phyloP scores from a whole-genome alignment of 1,139 yeast genomes.

The Blastobotrys aristatus region DNA sequence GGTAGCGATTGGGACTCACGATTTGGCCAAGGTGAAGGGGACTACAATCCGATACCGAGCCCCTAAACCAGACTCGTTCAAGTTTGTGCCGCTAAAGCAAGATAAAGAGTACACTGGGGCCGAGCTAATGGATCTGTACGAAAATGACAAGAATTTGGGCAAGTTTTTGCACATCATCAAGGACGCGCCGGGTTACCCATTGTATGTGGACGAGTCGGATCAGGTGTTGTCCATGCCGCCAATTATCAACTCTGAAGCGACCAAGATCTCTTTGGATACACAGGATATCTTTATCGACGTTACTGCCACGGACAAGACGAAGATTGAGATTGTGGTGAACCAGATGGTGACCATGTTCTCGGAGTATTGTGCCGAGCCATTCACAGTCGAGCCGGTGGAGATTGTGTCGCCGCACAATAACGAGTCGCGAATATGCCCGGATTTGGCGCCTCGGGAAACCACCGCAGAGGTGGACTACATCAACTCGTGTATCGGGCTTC shows the following conservation, averaged over 20 bases:
- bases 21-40: conserved; percentile 71
- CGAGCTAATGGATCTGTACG: conserved; percentile 83
- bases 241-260: conserved; percentile 86
- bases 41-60: conserved; percentile 85
- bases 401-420: conserved; percentile 79
- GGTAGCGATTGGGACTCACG: conserved; percentile 98
- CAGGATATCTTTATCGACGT: conserved; percentile 87
- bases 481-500: conserved; percentile 85
- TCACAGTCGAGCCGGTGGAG: conserved; percentile 79
- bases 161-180: conserved; percentile 83
- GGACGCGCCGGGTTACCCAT: conserved; percentile 88
- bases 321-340: conserved; percentile 84
- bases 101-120: conserved; percentile 68
- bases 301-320: conserved; percentile 93
- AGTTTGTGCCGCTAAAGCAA: conserved; percentile 77
- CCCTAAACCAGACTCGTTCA: conserved; percentile 69
- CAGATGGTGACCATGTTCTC: conserved; percentile 96
- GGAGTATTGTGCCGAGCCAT: conserved; percentile 60
- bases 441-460: conserved; percentile 59
- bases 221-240: conserved; percentile 94
- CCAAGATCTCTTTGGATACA: conserved; percentile 82
- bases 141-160: conserved; percentile 82
- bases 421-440: conserved; percentile 73
- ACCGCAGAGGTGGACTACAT: conserved; percentile 79
- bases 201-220: conserved; percentile 72